phyloP scores from a whole-genome alignment of 768 basidiomycete genomes.

The Flagelloscypha sp. region DNA sequence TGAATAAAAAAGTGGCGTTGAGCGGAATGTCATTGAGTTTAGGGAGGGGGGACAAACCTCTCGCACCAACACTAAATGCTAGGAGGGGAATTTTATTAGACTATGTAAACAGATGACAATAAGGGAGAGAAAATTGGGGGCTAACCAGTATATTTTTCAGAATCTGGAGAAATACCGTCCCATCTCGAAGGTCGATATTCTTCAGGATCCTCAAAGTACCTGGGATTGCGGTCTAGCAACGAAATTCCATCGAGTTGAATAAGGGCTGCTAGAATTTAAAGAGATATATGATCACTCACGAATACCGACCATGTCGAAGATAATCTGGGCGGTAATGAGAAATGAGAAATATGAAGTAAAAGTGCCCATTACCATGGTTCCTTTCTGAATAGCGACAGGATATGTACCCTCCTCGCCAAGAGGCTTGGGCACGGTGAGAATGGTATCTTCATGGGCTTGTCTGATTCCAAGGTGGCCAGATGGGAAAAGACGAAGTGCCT shows the following conservation, averaged over 20 bases:
- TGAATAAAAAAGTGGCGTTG: constrained; percentile 15
- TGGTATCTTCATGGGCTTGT: not conserved
- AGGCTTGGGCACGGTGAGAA: not conserved
- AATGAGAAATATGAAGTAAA: no score
- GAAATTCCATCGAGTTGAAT: not conserved
- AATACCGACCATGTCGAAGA: constrained; percentile 12
- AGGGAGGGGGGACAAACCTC: constrained; percentile 1
- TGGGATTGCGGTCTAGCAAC: constrained; percentile 8
- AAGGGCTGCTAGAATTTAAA: not conserved
- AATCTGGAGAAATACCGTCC: constrained; percentile 4
- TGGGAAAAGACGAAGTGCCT: not conserved
- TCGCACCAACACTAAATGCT: constrained; percentile 34
- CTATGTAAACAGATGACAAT: no score
- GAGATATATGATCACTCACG: constrained; percentile 4
- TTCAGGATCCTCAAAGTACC: constrained; percentile 9
- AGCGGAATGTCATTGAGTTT: not conserved
- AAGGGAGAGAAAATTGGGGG: not conserved
- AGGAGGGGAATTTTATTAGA: no score
- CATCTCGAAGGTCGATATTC: constrained; percentile 13
- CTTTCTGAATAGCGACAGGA: not conserved
- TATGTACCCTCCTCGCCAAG: not conserved
- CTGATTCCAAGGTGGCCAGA: not conserved
- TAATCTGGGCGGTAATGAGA: not conserved
- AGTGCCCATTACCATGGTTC: not conserved
- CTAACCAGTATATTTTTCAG: not conserved